Base-by-base conservation (phyloP, 164 flowering plant species). In the Umbellularia californica region DNA sequence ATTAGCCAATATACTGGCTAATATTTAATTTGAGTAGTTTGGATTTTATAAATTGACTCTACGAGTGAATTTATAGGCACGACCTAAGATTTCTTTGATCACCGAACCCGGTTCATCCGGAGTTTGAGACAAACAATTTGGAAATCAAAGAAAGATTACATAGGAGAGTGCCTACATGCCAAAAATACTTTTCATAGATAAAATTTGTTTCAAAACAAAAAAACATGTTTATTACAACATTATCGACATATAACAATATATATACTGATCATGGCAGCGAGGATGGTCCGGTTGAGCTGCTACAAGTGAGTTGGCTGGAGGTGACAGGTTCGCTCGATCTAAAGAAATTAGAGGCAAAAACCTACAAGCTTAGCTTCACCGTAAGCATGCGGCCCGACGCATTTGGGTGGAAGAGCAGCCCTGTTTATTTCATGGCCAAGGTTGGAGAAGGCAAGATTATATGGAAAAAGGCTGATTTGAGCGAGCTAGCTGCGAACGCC, bases 281-380 rank as follows among this genome's bases (percentile, higher is more conserved):
- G 0, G 50, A 4, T 27, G n/a, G 47, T 1, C 50, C 67, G 4
- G 84, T 66, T 27, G 84, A 85, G 70, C 77, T 85, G 58, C 12
- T 74, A 6, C 83, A 83, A 52, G 87, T 85, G 50, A 76, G 60
- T 23, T 85, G 87, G 87, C 47, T 72, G 52, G 51, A 72, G 33
- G 67, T 72, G 67, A 72, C 9, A 0, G 74, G 74, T 3, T 28
- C 33, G 2, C 13, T 74, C 28, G n/a, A 35, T 1, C 23, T 66
- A 1, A 17, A 30, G 0, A 2, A 70, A 6, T 11, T 69, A 5
- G 10, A 1, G 0, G 5, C n/a, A 73, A 78, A 3, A 22, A 27
- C 0, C 17, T 82, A 79, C 69, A n/a, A 15, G 11, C 30, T 85
- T 0, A 6, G 20, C 35, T 83, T 85, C 79, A 15, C 12, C 0